phyloP scores from a whole-genome alignment of 2,329 filamentous ascomycete species.

The Cordyceps tenuipes region DNA sequence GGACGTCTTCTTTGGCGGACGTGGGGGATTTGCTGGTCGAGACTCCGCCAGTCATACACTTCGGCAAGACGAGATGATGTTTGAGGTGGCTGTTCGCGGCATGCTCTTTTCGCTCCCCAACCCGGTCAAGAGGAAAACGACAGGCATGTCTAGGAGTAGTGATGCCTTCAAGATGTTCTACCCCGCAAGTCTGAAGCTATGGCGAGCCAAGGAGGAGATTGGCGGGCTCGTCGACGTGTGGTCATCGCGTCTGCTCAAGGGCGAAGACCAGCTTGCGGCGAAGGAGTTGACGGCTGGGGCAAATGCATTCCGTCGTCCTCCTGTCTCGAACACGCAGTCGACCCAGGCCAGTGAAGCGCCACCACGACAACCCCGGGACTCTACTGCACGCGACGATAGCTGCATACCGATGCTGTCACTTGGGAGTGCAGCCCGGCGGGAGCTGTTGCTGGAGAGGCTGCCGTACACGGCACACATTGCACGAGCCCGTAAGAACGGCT shows the following conservation, averaged over 20 bases:
- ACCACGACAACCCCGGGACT: background rate
- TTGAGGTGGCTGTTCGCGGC: conserved; percentile 82
- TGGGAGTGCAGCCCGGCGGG: conserved; percentile 58
- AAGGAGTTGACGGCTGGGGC: conserved; percentile 38
- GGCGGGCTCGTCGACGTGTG: conserved; percentile 65
- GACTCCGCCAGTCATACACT: conserved; percentile 63
- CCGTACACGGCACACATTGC: conserved; percentile 73
- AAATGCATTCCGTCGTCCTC: conserved; percentile 36
- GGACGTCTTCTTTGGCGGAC: conserved; percentile 57
- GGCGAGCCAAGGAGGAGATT: conserved; percentile 75
- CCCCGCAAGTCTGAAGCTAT: conserved; percentile 73
- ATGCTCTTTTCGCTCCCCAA: conserved; percentile 76
- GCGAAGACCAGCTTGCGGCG: conserved; percentile 33
- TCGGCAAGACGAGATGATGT: conserved; percentile 88
- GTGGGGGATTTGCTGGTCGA: conserved; percentile 43
- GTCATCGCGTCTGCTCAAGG: conserved; percentile 51
- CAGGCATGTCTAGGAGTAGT: conserved; percentile 33
- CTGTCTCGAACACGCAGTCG: conserved; percentile 8
- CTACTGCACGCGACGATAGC: conserved; percentile 15
- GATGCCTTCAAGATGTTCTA: conserved; percentile 89
- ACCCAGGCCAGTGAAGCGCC: background rate
- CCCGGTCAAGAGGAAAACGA: conserved; percentile 67
- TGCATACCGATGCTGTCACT: conserved; percentile 44
- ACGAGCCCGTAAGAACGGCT: conserved; percentile 30
- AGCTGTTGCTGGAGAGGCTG: conserved; percentile 75